These are phyloP conservation scores for Cucumis sativus DNA, from an alignment of 306 rosid genomes.

Conservation along the genomic window Cucumber_9930_V3 NC_026659.2:22468501-22469000, in stretches of 20 bases:
- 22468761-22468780: neutral
- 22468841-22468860: no score
- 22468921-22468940: no score
- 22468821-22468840: neutral
- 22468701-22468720: neutral
- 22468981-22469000: no score
- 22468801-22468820: neutral
- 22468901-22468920: no score
- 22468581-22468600: neutral
- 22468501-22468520: no score
- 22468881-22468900: no score
- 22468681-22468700: neutral
- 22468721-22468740: neutral
- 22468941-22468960: no score
- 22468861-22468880: no score
- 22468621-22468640: no score
- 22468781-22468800: neutral
- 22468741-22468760: no score
- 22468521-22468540: neutral
- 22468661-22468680: no score
- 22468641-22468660: neutral
- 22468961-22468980: no score
- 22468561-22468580: neutral
- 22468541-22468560: neutral
- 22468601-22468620: neutral